Evolutionary conservation across 2,329 filamentous ascomycete species (phyloP).

Genomic region (Aspergillus jensenii): DNA sequence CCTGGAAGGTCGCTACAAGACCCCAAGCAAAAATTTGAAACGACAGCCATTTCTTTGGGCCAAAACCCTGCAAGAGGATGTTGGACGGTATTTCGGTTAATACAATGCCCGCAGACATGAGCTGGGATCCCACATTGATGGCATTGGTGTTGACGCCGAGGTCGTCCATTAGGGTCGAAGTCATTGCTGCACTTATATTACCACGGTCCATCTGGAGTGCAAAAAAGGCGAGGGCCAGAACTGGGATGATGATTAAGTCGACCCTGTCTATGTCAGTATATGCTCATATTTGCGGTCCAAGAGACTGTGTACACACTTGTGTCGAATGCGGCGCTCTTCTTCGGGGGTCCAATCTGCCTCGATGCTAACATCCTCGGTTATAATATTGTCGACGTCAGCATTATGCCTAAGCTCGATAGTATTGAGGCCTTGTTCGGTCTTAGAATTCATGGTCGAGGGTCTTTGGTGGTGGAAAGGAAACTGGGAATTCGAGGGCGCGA

Average conservation of each 20-base stretch:
- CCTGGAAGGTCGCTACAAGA: not conserved
- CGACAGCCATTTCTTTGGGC: not conserved
- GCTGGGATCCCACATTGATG: slow-evolving; percentile 54
- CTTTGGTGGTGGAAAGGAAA: no score
- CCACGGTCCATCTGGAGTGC: slow-evolving; percentile 56
- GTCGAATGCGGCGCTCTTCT: not conserved
- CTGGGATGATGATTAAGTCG: slow-evolving; percentile 49
- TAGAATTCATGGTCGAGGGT: no score
- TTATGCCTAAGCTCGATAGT: no score
- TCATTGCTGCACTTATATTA: slow-evolving; percentile 54
- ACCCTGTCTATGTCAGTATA: slow-evolving; percentile 32
- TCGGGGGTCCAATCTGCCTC: not conserved
- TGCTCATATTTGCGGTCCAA: not conserved
- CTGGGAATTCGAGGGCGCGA: no score
- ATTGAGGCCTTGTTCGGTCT: no score
- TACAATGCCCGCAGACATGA: slow-evolving; percentile 55
- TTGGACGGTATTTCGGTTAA: slow-evolving; percentile 55
- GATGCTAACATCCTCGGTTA: not conserved
- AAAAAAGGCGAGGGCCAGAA: slow-evolving; percentile 52
- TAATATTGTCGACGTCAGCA: no score
- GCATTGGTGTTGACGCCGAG: slow-evolving; percentile 48
- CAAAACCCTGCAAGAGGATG: slow-evolving; percentile 31
- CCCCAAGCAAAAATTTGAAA: not conserved
- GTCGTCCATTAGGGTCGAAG: slow-evolving; percentile 47
- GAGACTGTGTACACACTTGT: not conserved